phyloP scores from a whole-genome alignment of 2,329 filamentous ascomycete species.

The Fusarium sp. region DNA sequence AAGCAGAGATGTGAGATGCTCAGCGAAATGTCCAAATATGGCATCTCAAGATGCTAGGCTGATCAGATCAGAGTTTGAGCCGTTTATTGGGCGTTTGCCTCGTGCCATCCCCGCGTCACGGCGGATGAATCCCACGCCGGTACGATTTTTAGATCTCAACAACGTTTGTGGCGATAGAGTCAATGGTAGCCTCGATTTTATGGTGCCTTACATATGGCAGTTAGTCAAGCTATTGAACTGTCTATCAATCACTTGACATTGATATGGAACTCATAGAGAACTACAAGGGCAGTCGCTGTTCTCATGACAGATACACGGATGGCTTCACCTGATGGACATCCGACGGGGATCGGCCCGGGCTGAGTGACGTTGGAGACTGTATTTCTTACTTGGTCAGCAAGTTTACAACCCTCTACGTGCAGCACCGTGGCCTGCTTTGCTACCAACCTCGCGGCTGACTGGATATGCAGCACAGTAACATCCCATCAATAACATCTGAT shows the following conservation, averaged over 20 bases:
- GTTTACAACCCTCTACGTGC: background rate
- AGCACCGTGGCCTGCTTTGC: background rate
- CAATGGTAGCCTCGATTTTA: constrained; percentile 1
- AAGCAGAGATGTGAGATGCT: constrained; percentile 21
- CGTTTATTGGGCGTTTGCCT: constrained; percentile 21
- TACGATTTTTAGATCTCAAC: constrained; percentile 1
- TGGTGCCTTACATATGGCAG: background rate
- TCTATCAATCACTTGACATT: constrained; percentile 18
- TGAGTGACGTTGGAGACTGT: constrained; percentile 4
- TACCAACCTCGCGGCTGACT: constrained; percentile 19
- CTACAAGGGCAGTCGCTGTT: background rate
- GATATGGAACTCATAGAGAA: background rate
- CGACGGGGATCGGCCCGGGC: background rate
- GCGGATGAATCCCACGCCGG: constrained; percentile 15
- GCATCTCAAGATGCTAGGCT: constrained; percentile 28
- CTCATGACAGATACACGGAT: constrained; percentile 10
- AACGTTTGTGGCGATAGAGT: constrained; percentile 11
- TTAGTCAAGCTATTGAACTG: constrained; percentile 5
- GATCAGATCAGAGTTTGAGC: constrained; percentile 35
- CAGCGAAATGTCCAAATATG: constrained; percentile 27
- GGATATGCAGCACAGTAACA: constrained; percentile 19
- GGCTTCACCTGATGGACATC: background rate
- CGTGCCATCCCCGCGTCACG: constrained; percentile 15
- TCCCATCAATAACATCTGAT: constrained; percentile 10
- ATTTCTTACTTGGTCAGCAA: constrained; percentile 10